Evolutionary conservation across 192 early-diverging fungal species (phyloP).

Genomic region (Coemansia umbellata): DNA sequence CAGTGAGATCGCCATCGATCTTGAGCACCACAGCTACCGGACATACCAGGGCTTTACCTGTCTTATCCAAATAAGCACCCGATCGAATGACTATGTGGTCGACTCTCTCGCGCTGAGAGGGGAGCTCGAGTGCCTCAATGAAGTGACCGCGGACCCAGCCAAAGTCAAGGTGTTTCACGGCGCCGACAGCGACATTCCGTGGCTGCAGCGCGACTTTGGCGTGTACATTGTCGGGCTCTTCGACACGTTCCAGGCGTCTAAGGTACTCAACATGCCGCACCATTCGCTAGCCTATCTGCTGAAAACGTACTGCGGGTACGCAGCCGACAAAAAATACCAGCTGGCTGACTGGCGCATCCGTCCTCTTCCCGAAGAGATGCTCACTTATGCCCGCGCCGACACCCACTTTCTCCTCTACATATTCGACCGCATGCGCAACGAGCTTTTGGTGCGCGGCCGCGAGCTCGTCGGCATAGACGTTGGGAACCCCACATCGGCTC

Average conservation of each 20-base stretch:
- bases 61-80: conserved; percentile 88
- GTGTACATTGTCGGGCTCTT: conserved; percentile 95
- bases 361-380: conserved; percentile 90
- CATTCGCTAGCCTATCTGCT: conserved; percentile 85
- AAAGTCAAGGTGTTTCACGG: conserved; percentile 94
- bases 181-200: conserved; percentile 91
- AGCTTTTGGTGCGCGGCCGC: conserved; percentile 56
- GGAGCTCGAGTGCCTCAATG: conserved; percentile 73
- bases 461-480: conserved; percentile 48
- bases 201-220: conserved; percentile 98
- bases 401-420: conserved; percentile 96
- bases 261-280: conserved; percentile 72
- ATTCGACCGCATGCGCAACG: conserved; percentile 88
- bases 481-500: conserved; percentile 3
- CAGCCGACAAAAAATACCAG: conserved; percentile 92
- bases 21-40: conserved; percentile 95
- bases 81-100: conserved; percentile 83
- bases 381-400: conserved; percentile 87
- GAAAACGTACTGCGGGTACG: conserved; percentile 68
- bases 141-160: conserved; percentile 79
- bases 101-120: conserved; percentile 81
- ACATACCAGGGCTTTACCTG: conserved; percentile 95
- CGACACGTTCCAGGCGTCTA: conserved; percentile 93
- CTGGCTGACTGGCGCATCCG: conserved; percentile 96
- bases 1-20: conserved; percentile 86